Conservation (phyloP, 2,329 filamentous ascomycete genomes). For the Paraconiothyrium brasiliense region DNA sequence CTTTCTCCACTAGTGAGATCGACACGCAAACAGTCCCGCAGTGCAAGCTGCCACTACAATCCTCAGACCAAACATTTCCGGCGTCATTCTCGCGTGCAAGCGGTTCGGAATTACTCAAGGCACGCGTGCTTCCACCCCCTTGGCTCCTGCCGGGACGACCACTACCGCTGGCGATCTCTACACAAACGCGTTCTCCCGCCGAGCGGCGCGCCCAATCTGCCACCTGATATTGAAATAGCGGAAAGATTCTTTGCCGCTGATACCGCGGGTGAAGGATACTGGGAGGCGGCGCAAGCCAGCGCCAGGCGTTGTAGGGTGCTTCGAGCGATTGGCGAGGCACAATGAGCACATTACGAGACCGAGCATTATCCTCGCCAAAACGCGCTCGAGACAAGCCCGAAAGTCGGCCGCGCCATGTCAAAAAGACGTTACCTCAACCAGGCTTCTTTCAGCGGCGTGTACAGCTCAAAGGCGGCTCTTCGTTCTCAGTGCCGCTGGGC, state of each 20-base stretch:
- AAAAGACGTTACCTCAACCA: conserved; percentile 62
- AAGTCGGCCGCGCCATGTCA: conserved; percentile 53
- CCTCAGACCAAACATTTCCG: conserved; percentile 20
- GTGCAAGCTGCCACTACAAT: conserved; percentile 19
- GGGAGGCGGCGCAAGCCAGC: conserved; percentile 9
- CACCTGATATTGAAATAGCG: not conserved
- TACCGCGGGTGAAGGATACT: not conserved
- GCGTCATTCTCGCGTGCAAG: not conserved
- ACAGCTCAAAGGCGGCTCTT: conserved; percentile 89
- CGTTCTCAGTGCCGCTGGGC: conserved; percentile 89
- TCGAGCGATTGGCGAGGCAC: conserved; percentile 17
- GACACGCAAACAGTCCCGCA: conserved; percentile 21
- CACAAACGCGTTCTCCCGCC: conserved; percentile 30
- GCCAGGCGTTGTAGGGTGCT: not conserved
- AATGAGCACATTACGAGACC: conserved; percentile 57
- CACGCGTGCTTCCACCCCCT: not conserved
- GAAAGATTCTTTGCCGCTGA: not conserved
- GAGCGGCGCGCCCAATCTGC: conserved; percentile 8
- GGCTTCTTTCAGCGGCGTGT: conserved; percentile 88
- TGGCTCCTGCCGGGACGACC: not conserved
- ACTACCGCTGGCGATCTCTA: conserved; percentile 28
- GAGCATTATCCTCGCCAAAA: conserved; percentile 54
- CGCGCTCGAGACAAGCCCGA: conserved; percentile 54
- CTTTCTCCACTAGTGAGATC: conserved; percentile 15
- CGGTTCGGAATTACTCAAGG: not conserved